phyloP scores from a whole-genome alignment of 768 basidiomycete genomes.

The Boletus fagicola region DNA sequence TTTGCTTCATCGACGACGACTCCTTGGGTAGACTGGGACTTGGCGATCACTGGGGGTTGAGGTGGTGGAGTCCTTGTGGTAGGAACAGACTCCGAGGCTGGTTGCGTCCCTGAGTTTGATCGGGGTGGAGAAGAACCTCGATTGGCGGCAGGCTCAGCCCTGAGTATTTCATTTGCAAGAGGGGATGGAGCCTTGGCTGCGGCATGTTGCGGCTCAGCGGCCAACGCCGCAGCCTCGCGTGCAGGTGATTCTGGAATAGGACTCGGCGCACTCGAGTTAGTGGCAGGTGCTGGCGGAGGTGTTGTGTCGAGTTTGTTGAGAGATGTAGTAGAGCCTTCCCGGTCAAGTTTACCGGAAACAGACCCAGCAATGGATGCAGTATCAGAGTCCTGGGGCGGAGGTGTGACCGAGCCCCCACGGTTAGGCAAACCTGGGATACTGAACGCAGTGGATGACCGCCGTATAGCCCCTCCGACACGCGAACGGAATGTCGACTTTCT shows the following conservation, averaged over 20 bases:
- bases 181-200: conserved; percentile 42
- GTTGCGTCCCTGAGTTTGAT: conserved; percentile 23
- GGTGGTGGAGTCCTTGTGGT: conserved; percentile 14
- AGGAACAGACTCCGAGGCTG: conserved; percentile 17
- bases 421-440: conserved; percentile 38
- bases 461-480: conserved; percentile 59
- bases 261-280: conserved; percentile 42
- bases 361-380: conserved; percentile 27
- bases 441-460: conserved; percentile 59
- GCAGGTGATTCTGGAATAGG: conserved; percentile 72
- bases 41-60: conserved; percentile 5
- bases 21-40: neutral
- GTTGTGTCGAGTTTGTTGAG: conserved; percentile 36
- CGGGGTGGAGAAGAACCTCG: conserved; percentile 17
- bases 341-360: conserved; percentile 29
- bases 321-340: conserved; percentile 28
- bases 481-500: conserved; percentile 49
- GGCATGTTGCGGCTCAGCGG: conserved; percentile 28
- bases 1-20: conserved; percentile 15
- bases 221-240: conserved; percentile 49
- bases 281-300: conserved; percentile 23
- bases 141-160: conserved; percentile 17
- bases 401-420: conserved; percentile 25
- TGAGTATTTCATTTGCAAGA: conserved; percentile 33
- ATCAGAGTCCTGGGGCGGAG: conserved; percentile 30